Conservation (phyloP, 192 early-diverging fungal species). For the Martensiomyces pterosporus region DNA sequence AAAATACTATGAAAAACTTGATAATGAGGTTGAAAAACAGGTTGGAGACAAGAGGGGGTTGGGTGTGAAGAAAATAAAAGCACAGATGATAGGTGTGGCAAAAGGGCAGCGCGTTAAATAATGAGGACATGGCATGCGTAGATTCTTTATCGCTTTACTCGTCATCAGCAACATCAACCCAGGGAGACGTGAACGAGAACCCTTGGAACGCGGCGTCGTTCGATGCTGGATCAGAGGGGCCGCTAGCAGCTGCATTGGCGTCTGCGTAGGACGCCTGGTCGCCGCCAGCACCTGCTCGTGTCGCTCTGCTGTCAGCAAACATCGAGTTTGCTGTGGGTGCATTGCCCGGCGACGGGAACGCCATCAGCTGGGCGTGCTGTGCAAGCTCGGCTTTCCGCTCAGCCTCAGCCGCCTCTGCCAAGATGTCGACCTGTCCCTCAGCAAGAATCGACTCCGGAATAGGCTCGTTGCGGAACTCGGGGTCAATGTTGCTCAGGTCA, state of each 20-base stretch:
- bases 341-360: constrained; percentile 15
- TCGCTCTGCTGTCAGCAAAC: background rate
- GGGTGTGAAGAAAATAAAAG: too few relatives aligned
- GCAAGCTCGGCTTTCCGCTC: constrained; percentile 41
- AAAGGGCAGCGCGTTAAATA: too few relatives aligned
- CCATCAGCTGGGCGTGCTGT: constrained; percentile 24
- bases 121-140: too few relatives aligned
- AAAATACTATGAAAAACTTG: too few relatives aligned
- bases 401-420: constrained; percentile 39
- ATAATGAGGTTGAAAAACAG: too few relatives aligned
- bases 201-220: constrained; percentile 39
- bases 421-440: constrained; percentile 42
- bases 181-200: constrained; percentile 43
- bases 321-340: constrained; percentile 3
- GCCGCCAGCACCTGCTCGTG: constrained; percentile 9
- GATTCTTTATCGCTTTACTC: too few relatives aligned
- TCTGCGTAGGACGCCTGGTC: background rate
- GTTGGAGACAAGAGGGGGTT: too few relatives aligned
- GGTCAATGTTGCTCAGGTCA: constrained; percentile 51
- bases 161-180: constrained; percentile 22
- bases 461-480: constrained; percentile 50
- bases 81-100: too few relatives aligned
- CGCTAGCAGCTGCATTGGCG: constrained; percentile 3
- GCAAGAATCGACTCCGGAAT: constrained; percentile 38
- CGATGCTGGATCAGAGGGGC: constrained; percentile 14